A percentile compares a stretch with the other conserved stretches of the same genome.
Evolutionary conservation across 495 filamentous ascomycete genomes (phyloP).

Genomic region (Lasiosphaeria miniovina): DNA sequence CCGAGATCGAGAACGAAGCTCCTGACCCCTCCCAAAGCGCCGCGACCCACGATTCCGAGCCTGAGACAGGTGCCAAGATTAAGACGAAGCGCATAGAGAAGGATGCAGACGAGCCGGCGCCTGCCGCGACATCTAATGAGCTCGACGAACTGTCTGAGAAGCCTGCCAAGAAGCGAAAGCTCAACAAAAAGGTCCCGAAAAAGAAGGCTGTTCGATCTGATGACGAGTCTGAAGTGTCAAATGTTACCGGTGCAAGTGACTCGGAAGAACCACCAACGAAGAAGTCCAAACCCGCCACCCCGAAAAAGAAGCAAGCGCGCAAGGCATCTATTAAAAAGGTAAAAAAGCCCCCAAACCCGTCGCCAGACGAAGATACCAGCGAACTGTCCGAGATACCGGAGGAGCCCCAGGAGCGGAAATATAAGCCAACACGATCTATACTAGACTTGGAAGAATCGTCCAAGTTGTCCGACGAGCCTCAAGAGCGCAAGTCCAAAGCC

Average conservation of each 20-base stretch:
- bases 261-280: constrained; percentile 13
- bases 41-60: constrained; percentile 14
- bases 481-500: no score
- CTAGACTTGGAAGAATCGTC: no score
- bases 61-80: constrained; percentile 17
- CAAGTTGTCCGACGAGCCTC: no score
- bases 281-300: constrained; percentile 7
- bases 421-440: no score
- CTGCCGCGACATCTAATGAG: constrained; percentile 27
- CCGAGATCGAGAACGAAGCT: constrained; percentile 11
- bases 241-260: background rate
- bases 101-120: constrained; percentile 24
- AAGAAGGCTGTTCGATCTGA: constrained; percentile 35
- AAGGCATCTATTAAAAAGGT: background rate
- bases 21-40: constrained; percentile 14
- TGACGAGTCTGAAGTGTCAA: constrained; percentile 35
- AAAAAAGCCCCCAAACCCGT: background rate
- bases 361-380: constrained; percentile 60
- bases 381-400: constrained; percentile 60
- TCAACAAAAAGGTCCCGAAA: constrained; percentile 26
- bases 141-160: constrained; percentile 12
- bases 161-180: constrained; percentile 32
- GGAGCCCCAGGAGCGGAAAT: no score
- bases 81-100: constrained; percentile 36
- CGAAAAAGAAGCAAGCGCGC: constrained; percentile 1